Base-by-base conservation (phyloP, 441 rosid species). In the Flueggea neowawraea region DNA sequence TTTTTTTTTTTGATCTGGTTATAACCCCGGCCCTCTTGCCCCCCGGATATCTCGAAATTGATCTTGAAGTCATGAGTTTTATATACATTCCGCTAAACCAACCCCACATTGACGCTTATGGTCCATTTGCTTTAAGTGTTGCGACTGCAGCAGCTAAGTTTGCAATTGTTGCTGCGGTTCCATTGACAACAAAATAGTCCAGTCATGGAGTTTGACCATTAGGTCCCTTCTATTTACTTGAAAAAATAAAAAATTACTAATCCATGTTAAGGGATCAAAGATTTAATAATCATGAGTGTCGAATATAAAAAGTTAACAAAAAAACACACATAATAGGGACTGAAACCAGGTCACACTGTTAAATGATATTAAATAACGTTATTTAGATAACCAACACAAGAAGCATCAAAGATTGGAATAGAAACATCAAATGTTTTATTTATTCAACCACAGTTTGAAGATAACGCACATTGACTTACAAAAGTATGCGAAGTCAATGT, bases 401-500 rank as follows among this genome's bases (percentile, higher is more conserved):
- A 36, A 74, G 72, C 85, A 81, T 82, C 82, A 81, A 79, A 76
- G 63, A 78, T 60, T 16, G 88, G 90, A 84, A 80, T 74, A 80
- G 91, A 88, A 81, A 81, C 84, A 82, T 78, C 86, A 80, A 71
- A 84, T 61, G 31, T 15, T 54, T 74, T 72, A 57, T 89, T 87
- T 82, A 81, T 64, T 50, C 74, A 60, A 76, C 39, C 79, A 59
- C 74, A 66, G 74, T 70, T 49, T 75, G 78, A 63, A 57, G 60
- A 62, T 67, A 60, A 39, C 75, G 68, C 73, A 9, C 15, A 64
- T 69, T 63, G 4, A 60, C 52, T 22, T 33, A 57, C 52, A 45
- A 16, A 61, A 68, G 75, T 70, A 70, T 81, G 74, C 68, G 89
- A 88, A 86, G 82, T 88, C 80, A 88, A 86, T 80, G 82, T 85